Evolutionary conservation across 2,329 filamentous ascomycete genomes (phyloP), one percentile per base, ranked within the genome.

Genomic region (Gyromitra esculenta): DNA sequence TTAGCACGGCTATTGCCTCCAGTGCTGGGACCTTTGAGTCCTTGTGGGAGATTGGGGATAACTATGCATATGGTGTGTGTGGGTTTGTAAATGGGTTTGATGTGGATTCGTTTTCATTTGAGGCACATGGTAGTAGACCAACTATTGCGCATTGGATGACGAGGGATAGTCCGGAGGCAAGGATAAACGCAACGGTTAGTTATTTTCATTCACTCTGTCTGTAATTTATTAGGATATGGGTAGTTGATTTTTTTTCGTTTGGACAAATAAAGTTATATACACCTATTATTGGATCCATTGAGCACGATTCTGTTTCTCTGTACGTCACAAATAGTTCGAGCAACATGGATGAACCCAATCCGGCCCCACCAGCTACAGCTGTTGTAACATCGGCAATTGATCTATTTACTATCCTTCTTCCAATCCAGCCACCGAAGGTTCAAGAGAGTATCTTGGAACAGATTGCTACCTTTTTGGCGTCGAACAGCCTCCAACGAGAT

Each of bases 381-480:
- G 94, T 97, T 35, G 92, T 98, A 77, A 97, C 99, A 82, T 90
- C 95, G 81, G 94, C 96, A 0, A 96, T 99, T 72, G 91, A 96
- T 78, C 86, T 98, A 0, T 99, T 99, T 82, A 93, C 94, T 1
- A 92, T 97, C 68, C 92, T 93, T 50, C 90, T 99, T 73, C 94
- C 96, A 1, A 86, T 97, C 8, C 96, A 97, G 59, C 91, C 92
- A 0, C 88, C 93, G 2, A 97, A 95, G 81, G 92, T 99, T 1
- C 96, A 99, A 81, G 96, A 99, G 83, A 97, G 95, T 82, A 93
- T 97, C 62, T 85, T 99, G 8, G 96, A 99, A 83, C 96, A 99
- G 82, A 91, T 98, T 62, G 91, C 92, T 15, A 96, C 93, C 0
- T 97, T 96, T 81, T 86, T 96, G n/a, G 91, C 93, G 0, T 92